A percentile compares a stretch with the other conserved stretches of the same genome.
phyloP scores from a whole-genome alignment of 2,329 filamentous ascomycete species.

The Aspergillus quadricinctus region DNA sequence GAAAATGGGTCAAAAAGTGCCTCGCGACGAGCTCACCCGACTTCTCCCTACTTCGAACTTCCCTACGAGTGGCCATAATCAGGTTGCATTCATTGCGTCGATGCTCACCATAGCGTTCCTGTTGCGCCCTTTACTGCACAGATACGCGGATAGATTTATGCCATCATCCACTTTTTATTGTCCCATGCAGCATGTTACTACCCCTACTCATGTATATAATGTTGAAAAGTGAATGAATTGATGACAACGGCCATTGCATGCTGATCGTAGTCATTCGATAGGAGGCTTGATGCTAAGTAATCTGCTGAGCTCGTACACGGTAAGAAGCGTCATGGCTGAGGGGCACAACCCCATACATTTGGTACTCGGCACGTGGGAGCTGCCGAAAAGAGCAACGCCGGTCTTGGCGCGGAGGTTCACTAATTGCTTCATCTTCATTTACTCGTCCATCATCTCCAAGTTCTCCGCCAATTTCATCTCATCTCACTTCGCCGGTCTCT shows the following conservation, averaged over 20 bases:
- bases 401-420: constrained; percentile 1
- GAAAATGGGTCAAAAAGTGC: not conserved
- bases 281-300: not conserved
- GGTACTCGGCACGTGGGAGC: not conserved
- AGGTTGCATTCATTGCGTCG: not conserved
- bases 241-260: not conserved
- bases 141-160: not conserved
- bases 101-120: not conserved
- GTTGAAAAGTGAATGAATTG: not conserved
- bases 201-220: not conserved
- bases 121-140: not conserved
- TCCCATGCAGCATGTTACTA: not conserved
- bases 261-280: not conserved
- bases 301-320: too few relatives aligned
- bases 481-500: not conserved
- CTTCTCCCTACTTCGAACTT: not conserved
- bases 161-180: not conserved
- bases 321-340: not conserved
- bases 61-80: not conserved
- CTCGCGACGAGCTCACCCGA: not conserved
- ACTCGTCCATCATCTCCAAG: not conserved
- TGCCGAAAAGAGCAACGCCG: constrained; percentile 1
- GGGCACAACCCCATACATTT: not conserved
- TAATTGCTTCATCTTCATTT: not conserved
- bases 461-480: not conserved